Evolutionary conservation across 2,329 filamentous ascomycete species (phyloP).

Genomic region (Dactylonectria estremocensis): DNA sequence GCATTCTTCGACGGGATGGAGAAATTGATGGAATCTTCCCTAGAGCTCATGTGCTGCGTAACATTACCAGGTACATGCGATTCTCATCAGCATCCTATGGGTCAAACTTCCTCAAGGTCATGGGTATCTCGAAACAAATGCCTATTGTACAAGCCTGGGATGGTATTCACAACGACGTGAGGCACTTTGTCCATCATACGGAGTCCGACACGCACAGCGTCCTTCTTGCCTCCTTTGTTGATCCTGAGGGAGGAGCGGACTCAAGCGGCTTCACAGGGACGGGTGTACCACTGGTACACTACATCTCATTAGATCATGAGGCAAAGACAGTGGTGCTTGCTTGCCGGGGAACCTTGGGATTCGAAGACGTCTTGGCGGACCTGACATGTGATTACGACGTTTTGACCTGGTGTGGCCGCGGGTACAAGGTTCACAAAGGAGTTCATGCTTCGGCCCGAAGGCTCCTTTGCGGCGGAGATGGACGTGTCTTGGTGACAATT

Average conservation of each 20-base stretch:
- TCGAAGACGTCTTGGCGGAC: conserved; percentile 81
- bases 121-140: conserved; percentile 72
- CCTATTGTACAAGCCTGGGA: conserved; percentile 60
- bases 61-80: conserved; percentile 76
- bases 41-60: conserved; percentile 70
- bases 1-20: conserved; percentile 66
- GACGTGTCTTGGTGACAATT: conserved; percentile 76
- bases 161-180: conserved; percentile 71
- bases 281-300: conserved; percentile 80
- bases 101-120: conserved; percentile 73
- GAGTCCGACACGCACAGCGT: conserved; percentile 71
- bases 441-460: conserved; percentile 80
- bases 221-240: conserved; percentile 79
- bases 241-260: conserved; percentile 77
- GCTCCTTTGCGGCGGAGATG: conserved; percentile 77
- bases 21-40: conserved; percentile 73
- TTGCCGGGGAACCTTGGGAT: conserved; percentile 79
- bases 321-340: conserved; percentile 81
- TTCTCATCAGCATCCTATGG: conserved; percentile 79
- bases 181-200: conserved; percentile 76
- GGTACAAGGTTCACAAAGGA: conserved; percentile 81
- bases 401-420: conserved; percentile 73
- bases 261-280: conserved; percentile 75
- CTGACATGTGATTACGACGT: conserved; percentile 83
- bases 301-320: conserved; percentile 79